Conservation (phyloP, 106 monocot species). For the Hemerocallis citrina region DNA sequence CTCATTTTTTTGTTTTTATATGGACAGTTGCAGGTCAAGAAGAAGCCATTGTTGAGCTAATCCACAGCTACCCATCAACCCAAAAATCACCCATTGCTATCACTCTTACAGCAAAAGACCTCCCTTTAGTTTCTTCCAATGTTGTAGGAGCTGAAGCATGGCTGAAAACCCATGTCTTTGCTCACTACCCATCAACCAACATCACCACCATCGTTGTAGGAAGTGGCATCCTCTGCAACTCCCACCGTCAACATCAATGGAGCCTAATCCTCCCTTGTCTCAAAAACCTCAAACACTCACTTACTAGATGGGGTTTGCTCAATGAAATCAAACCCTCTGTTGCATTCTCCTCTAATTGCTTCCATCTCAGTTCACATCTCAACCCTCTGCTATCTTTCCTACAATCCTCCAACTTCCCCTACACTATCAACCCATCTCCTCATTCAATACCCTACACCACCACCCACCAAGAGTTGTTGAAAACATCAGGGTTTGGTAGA, state of each 20-base stretch:
- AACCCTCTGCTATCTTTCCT: constrained; percentile 14
- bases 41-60: constrained; percentile 16
- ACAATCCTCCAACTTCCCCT: not conserved
- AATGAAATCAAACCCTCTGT: constrained; percentile 24
- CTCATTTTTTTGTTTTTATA: not conserved
- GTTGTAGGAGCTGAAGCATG: constrained; percentile 35
- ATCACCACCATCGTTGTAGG: constrained; percentile 37
- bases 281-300: constrained; percentile 26
- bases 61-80: constrained; percentile 4
- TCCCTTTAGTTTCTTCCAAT: constrained; percentile 32
- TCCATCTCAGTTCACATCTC: not conserved
- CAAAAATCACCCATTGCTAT: constrained; percentile 10
- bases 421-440: not conserved
- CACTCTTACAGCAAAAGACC: constrained; percentile 13
- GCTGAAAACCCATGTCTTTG: constrained; percentile 35
- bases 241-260: constrained; percentile 2
- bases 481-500: constrained; percentile 4
- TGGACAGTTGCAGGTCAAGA: constrained; percentile 52
- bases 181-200: constrained; percentile 26
- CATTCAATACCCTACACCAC: not conserved
- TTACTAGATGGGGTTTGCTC: constrained; percentile 25
- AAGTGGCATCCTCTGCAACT: constrained; percentile 24
- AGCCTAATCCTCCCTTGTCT: constrained; percentile 14
- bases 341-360: constrained; percentile 18
- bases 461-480: constrained; percentile 1